Evolutionary conservation across 208 protist genomes (phyloP), one percentile per base, ranked within the genome.

Genomic region (Wallacemonas sp.): DNA sequence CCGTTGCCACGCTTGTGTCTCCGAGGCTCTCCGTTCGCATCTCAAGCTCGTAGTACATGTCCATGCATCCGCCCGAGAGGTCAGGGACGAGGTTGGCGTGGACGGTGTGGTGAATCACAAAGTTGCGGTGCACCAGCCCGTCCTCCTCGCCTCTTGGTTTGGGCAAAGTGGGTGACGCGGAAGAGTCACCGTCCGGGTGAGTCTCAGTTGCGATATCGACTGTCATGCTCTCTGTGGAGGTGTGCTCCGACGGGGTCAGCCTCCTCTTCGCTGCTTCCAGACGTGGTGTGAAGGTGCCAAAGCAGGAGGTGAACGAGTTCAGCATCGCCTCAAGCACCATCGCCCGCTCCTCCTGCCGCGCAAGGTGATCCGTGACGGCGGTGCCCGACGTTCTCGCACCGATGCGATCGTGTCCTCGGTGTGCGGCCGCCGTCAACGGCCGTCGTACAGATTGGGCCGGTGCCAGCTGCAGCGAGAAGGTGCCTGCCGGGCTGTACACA

Each of bases 381-480:
- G 24, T 14, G 9, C 9, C 36, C 36, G 14, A n/a, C n/a, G n/a
- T n/a, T n/a, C n/a, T n/a, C n/a, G n/a, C n/a, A n/a, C n/a, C n/a
- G n/a, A n/a, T n/a, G n/a, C n/a, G n/a, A n/a, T 8, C 9, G 19
- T 22, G 15, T 19, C 45, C 45, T 11, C 45, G 45, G 45, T 22
- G 45, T 51, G 45, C 45, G 45, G 51, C 31, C 3, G 51, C 51
- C 28, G 51, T 39, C 51, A 58, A 22, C 4, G 51, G 51, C 4
- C 30, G 51, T 14, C 51, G 51, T n/a, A 58, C 56, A 17, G 31
- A 44, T 44, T 27, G 36, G 14, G 42, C 30, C 2, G 80, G 42
- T n/a, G 73, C 55, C n/a, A 91, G 54, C 59, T 93, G 90, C 61
- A 93, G 59, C n/a, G 81, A 77, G 62, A 82, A 91, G 31, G 70